Evolutionary conservation across 768 basidiomycete species (phyloP).

Genomic region (Hygrocybe punicea): DNA sequence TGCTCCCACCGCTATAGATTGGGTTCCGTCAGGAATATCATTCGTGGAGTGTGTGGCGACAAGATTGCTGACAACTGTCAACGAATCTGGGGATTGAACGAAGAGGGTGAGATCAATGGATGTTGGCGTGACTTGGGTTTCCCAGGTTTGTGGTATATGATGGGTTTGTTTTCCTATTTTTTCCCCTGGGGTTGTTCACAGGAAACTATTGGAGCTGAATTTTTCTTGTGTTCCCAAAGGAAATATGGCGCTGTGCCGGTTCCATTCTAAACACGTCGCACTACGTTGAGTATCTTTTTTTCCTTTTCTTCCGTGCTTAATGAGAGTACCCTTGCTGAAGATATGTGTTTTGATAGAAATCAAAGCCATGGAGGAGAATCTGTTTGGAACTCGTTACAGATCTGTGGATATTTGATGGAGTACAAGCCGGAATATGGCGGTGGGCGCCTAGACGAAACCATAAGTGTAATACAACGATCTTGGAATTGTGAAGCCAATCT

Average conservation of each 20-base stretch:
- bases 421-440: neutral
- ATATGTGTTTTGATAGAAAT: slow-evolving; percentile 51
- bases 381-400: slow-evolving; percentile 36
- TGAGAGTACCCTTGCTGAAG: too few relatives aligned
- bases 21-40: slow-evolving; percentile 39
- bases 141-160: slow-evolving; percentile 56
- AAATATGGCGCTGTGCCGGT: slow-evolving; percentile 58
- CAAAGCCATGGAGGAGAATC: slow-evolving; percentile 58
- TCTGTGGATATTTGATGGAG: neutral
- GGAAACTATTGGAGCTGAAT: neutral
- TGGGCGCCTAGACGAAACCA: neutral
- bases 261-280: slow-evolving; percentile 66
- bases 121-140: slow-evolving; percentile 50
- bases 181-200: neutral
- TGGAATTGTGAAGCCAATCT: neutral
- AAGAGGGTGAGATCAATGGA: slow-evolving; percentile 60
- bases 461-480: neutral
- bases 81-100: slow-evolving; percentile 58
- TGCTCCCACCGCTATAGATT: too few relatives aligned
- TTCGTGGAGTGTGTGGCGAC: slow-evolving; percentile 47
- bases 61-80: slow-evolving; percentile 45
- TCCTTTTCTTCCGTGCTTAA: neutral
- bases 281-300: slow-evolving; percentile 46
- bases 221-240: slow-evolving; percentile 29
- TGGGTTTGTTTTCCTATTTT: slow-evolving; percentile 36